A percentile compares a stretch with the other conserved stretches of the same genome.
These are phyloP conservation scores for Fusarium tupiense DNA, from an alignment of 2,329 filamentous ascomycete genomes.

Conservation along the genomic window DNA sequence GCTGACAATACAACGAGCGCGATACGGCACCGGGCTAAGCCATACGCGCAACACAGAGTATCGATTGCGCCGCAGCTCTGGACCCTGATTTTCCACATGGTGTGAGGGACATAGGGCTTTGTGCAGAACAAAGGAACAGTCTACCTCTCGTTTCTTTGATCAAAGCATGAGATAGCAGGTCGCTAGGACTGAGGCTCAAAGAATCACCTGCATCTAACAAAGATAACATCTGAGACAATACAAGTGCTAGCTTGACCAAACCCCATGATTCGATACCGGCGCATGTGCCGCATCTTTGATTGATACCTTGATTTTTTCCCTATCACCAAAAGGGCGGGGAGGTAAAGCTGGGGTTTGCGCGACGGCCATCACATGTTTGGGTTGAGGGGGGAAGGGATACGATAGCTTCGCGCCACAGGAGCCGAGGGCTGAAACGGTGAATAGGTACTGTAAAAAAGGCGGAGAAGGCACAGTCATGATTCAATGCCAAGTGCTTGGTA, in stretches of 20 bases:
- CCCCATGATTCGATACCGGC: slow-evolving; percentile 31
- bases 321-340: background rate
- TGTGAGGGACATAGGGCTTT: background rate
- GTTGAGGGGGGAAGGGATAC: background rate
- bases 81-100: slow-evolving; percentile 22
- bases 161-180: background rate
- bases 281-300: slow-evolving; percentile 24
- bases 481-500: background rate
- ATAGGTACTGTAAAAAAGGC: background rate
- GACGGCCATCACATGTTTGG: background rate
- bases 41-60: background rate
- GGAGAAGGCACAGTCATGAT: background rate
- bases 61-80: slow-evolving; percentile 12
- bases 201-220: slow-evolving; percentile 28
- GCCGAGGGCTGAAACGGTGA: slow-evolving; percentile 12
- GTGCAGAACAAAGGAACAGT: background rate
- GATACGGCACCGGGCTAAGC: slow-evolving; percentile 5
- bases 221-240: slow-evolving; percentile 26
- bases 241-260: slow-evolving; percentile 15
- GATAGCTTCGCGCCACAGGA: slow-evolving; percentile 22
- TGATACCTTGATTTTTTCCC: background rate
- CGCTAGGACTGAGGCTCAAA: slow-evolving; percentile 4
- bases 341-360: slow-evolving; percentile 1
- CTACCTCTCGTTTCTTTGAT: background rate
- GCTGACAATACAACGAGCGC: slow-evolving; percentile 10